These are phyloP conservation scores for Fusarium austroafricanum DNA, from an alignment of 2,329 filamentous ascomycete genomes.

Conservation along the genomic window DNA sequence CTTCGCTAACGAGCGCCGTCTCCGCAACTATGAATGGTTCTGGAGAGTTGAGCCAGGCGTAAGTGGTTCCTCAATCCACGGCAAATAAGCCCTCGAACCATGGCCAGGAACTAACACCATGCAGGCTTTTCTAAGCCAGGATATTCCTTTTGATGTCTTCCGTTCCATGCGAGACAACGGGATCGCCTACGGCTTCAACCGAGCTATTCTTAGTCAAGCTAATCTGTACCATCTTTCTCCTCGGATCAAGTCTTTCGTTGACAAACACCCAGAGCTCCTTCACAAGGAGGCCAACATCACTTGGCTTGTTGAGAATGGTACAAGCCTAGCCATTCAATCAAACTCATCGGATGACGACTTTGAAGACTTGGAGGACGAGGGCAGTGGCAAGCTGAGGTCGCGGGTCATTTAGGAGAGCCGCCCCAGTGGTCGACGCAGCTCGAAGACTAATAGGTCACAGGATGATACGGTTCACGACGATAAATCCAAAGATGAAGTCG, in stretches of 20 bases:
- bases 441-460: constrained; percentile 32
- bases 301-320: constrained; percentile 56
- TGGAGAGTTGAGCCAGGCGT: constrained; percentile 72
- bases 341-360: not conserved
- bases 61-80: constrained; percentile 46
- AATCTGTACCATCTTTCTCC: constrained; percentile 59
- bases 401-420: constrained; percentile 40
- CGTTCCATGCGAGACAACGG: constrained; percentile 86
- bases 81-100: not conserved
- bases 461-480: constrained; percentile 17
- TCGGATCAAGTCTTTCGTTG: constrained; percentile 59
- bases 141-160: constrained; percentile 87
- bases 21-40: constrained; percentile 70
- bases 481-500: constrained; percentile 22
- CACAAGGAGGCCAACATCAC: constrained; percentile 61
- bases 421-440: constrained; percentile 26
- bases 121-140: constrained; percentile 65
- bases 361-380: constrained; percentile 20
- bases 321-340: not conserved
- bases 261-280: constrained; percentile 56
- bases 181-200: constrained; percentile 78
- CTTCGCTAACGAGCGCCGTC: constrained; percentile 81
- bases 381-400: constrained; percentile 26
- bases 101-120: constrained; percentile 19
- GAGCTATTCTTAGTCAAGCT: constrained; percentile 59